Percentiles rank a stretch among this genome's conserved stretches.
Conservation (phyloP, 768 basidiomycete genomes). For the Hypsizygus marmoreus region DNA sequence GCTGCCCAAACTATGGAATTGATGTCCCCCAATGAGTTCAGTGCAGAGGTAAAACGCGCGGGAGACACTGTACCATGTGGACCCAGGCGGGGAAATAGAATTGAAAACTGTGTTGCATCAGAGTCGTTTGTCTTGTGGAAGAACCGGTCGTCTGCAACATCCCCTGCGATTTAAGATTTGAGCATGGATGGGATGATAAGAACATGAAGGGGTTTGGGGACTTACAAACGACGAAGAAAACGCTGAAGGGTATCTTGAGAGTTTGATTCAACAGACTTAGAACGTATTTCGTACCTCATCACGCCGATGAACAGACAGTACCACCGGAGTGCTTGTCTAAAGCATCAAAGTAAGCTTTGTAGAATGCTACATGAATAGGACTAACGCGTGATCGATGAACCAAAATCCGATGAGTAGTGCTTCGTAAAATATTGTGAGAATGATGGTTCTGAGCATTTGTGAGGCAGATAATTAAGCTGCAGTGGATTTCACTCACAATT, state of each 20-base stretch:
- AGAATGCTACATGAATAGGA: not conserved
- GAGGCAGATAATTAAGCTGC: not conserved
- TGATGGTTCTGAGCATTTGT: conserved; percentile 67
- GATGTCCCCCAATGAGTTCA: too few relatives aligned
- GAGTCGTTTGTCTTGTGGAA: conserved; percentile 95
- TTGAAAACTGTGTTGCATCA: conserved; percentile 85
- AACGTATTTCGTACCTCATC: conserved; percentile 72
- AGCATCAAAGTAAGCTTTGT: conserved; percentile 5
- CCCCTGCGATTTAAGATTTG: conserved; percentile 54
- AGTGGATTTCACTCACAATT: conserved; percentile 60
- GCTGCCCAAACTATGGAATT: conserved; percentile 74
- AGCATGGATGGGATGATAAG: not conserved
- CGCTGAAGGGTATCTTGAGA: too few relatives aligned
- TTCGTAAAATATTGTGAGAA: conserved; percentile 81
- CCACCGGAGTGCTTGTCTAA: conserved; percentile 79
- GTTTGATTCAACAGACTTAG: too few relatives aligned
- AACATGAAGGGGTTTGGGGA: conserved; percentile 3
- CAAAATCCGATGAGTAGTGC: conserved; percentile 89
- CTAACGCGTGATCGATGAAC: conserved; percentile 90
- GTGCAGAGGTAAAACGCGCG: not conserved
- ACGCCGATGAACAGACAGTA: conserved; percentile 82
- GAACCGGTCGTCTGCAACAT: conserved; percentile 91
- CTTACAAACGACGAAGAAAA: conserved; percentile 87
- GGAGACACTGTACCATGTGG: conserved; percentile 66
- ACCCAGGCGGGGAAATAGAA: conserved; percentile 69